phyloP scores from a whole-genome alignment of 495 filamentous ascomycete genomes.

The Aspergillus asperescens region DNA sequence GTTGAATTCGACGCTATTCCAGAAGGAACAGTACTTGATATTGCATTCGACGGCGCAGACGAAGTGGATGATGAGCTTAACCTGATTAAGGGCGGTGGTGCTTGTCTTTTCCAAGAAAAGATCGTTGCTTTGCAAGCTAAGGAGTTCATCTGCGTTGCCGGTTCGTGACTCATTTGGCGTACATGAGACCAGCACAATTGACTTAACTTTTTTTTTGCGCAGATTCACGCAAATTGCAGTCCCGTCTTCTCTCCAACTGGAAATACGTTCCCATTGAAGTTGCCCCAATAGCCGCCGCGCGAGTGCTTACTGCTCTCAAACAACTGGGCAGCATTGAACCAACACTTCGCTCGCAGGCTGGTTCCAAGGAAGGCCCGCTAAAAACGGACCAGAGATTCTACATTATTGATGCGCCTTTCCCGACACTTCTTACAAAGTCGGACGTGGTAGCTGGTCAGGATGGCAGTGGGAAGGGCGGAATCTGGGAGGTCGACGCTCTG shows the following conservation, averaged over 20 bases:
- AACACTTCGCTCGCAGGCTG: conserved; percentile 58
- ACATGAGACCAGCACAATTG: neutral
- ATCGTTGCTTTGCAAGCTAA: conserved; percentile 78
- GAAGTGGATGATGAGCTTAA: conserved; percentile 95
- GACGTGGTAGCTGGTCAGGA: conserved; percentile 49
- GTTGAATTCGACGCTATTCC: conserved; percentile 71
- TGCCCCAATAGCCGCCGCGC: conserved; percentile 68
- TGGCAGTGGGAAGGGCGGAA: conserved; percentile 49
- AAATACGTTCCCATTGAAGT: conserved; percentile 89
- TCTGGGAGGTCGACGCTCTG: conserved; percentile 75
- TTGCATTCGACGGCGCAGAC: conserved; percentile 93
- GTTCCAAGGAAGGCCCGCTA: conserved; percentile 70
- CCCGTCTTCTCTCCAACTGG: conserved; percentile 73
- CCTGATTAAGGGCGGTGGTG: conserved; percentile 95
- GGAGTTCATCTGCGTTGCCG: conserved; percentile 91
- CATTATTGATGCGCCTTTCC: conserved; percentile 88
- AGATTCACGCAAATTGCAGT: conserved; percentile 84
- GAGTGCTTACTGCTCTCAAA: conserved; percentile 62
- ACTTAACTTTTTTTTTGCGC: neutral
- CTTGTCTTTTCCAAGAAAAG: conserved; percentile 97
- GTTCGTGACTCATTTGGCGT: conserved; percentile 37
- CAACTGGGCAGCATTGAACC: conserved; percentile 67
- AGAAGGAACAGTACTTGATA: conserved; percentile 57
- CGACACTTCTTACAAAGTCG: conserved; percentile 55
- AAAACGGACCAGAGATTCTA: conserved; percentile 94